Percentiles rank a stretch among this genome's conserved stretches.
These are phyloP conservation scores for Boletus reticuloceps DNA, from an alignment of 768 basidiomycete genomes.

Conservation along the genomic window DNA sequence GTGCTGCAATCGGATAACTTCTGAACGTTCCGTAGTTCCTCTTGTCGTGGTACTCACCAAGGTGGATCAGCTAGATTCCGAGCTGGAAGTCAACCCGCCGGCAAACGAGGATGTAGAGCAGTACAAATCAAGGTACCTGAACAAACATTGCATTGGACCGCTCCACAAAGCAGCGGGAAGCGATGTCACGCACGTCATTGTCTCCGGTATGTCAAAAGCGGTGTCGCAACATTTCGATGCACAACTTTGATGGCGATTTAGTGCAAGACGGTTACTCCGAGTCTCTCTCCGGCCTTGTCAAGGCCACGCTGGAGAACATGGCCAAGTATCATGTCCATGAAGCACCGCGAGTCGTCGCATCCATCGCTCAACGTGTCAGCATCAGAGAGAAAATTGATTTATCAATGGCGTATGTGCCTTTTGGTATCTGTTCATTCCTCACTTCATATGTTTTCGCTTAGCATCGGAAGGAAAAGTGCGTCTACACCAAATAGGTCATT, in stretches of 20 bases:
- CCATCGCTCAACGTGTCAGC: conserved; percentile 15
- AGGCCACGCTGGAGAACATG: conserved; percentile 5
- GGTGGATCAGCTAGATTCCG: conserved; percentile 3
- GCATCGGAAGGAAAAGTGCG: conserved; percentile 15
- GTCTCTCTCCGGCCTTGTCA: conserved; percentile 2
- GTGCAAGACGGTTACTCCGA: neutral
- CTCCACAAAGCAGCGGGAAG: neutral
- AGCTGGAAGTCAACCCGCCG: conserved; percentile 1
- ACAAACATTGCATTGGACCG: neutral
- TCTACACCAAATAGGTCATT: neutral
- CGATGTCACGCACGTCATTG: neutral
- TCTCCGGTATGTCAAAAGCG: conserved; percentile 7
- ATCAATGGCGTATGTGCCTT: conserved; percentile 6
- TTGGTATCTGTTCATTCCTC: neutral
- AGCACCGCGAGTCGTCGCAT: conserved; percentile 5
- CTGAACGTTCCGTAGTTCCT: neutral
- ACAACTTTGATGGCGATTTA: neutral
- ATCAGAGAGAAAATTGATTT: conserved; percentile 13
- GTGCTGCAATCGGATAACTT: neutral
- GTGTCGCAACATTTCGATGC: neutral
- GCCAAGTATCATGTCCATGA: conserved; percentile 3
- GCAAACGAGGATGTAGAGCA: neutral
- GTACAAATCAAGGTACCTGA: neutral
- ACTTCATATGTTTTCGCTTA: neutral
- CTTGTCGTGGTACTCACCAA: conserved; percentile 18